Evolutionary conservation across 164 flowering plant genomes (phyloP), one percentile per base, ranked within the genome.

Genomic region (Chimonanthus praecox): DNA sequence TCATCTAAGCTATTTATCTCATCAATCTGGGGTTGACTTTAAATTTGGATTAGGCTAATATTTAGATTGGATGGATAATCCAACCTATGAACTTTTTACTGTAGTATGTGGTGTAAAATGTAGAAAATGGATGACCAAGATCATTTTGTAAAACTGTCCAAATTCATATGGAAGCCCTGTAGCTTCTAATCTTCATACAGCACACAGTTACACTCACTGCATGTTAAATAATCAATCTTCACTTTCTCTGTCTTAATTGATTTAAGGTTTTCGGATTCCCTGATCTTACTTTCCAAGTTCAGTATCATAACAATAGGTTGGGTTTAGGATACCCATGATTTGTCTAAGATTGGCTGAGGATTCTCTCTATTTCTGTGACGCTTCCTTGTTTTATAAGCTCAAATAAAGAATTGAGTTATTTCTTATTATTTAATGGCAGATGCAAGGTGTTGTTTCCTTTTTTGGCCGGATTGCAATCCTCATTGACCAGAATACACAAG

Each of bases 401-500:
- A 63, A 20, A 18, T 63, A 63, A 63, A 5, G 44, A 33, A 33
- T 33, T 33, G 47, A 44, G 49, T 15, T 4, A 66, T 68, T 68
- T 47, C 54, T 15, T 68, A 48, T 47, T 68, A 18, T 49, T 33
- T 73, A 66, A 63, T 89, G 72, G 67, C 92, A 94, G 99, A 87
- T 92, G 99, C 86, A 87, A 71, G 97, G 98, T 69, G 95, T 89
- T 68, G 98, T 94, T 47, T 85, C 75, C 76, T 87, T 90, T 79
- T 92, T 92, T 76, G 94, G 98, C 43, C 87, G 98, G 73, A 79
- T 94, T 69, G 72, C 99, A 33, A 79, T 94, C 47, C 88, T 94
- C 45, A 85, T 91, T 46, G 96, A 94, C 79, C 96, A 94, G 80
- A 92, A 92, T 72, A 90, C 99, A 13, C 95, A 92, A 74, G 99